phyloP scores from a whole-genome alignment of 495 filamentous ascomycete species.

The Xylaria palmicola region DNA sequence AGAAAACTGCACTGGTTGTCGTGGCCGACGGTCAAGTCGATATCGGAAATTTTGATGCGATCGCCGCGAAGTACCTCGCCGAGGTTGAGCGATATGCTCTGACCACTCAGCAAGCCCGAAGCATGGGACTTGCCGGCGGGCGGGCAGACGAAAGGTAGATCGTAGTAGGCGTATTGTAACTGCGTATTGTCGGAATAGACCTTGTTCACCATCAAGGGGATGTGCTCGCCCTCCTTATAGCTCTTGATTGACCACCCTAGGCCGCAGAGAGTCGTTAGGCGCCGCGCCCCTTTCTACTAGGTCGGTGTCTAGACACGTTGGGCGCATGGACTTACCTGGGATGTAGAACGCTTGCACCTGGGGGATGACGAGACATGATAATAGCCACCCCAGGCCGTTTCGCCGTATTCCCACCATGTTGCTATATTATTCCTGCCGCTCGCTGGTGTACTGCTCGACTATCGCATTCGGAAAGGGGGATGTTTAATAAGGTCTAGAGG shows the following conservation, averaged over 20 bases:
- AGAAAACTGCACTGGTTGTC: conserved; percentile 75
- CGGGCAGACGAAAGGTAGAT: conserved; percentile 89
- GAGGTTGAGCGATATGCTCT: conserved; percentile 84
- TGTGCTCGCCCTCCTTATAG: conserved; percentile 75
- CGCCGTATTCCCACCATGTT: conserved; percentile 31
- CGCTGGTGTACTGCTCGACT: not conserved
- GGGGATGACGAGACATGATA: conserved; percentile 30
- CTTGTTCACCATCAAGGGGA: conserved; percentile 92
- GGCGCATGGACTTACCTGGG: conserved; percentile 55
- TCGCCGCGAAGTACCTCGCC: conserved; percentile 91
- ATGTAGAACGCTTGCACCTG: conserved; percentile 70
- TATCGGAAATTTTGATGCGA: conserved; percentile 86
- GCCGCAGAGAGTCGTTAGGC: conserved; percentile 16
- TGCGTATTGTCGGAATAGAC: conserved; percentile 91
- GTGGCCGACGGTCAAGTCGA: conserved; percentile 76
- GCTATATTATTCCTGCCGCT: not conserved
- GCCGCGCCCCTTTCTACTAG: not conserved
- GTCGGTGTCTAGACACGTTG: not conserved
- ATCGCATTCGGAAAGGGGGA: not conserved
- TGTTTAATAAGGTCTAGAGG: not conserved
- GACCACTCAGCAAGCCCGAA: conserved; percentile 72
- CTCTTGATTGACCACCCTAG: conserved; percentile 75
- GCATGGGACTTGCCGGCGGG: conserved; percentile 68
- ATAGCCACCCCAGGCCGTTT: conserved; percentile 28
- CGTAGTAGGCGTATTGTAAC: conserved; percentile 90